Conservation (phyloP, 2,329 filamentous ascomycete species). For the Pseudocercospora vitis region DNA sequence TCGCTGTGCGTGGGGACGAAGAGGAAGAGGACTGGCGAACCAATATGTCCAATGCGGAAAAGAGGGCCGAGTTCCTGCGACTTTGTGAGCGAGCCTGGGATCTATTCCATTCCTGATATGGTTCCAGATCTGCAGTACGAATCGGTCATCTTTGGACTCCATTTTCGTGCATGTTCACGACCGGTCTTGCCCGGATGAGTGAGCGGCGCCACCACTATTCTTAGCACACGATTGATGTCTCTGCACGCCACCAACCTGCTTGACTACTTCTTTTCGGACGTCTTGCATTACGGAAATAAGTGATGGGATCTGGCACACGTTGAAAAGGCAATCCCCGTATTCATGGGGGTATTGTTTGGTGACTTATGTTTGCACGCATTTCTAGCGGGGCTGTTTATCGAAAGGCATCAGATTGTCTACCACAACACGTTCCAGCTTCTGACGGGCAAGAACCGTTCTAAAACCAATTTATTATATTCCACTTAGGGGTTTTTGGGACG, state of each 20-base stretch:
- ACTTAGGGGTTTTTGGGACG: too few relatives aligned
- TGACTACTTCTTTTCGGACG: too few relatives aligned
- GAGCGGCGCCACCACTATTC: slow-evolving; percentile 8
- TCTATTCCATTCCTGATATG: slow-evolving; percentile 78
- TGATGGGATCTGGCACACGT: too few relatives aligned
- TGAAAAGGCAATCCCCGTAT: too few relatives aligned
- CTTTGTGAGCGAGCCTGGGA: slow-evolving; percentile 93
- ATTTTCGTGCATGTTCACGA: slow-evolving; percentile 7
- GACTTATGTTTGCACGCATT: neutral
- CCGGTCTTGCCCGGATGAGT: neutral
- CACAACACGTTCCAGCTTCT: neutral
- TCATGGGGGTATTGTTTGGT: too few relatives aligned
- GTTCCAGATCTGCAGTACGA: neutral
- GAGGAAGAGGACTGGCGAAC: slow-evolving; percentile 58
- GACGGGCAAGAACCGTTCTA: too few relatives aligned
- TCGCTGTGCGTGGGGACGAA: slow-evolving; percentile 32
- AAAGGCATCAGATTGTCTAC: neutral
- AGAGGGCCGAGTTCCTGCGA: slow-evolving; percentile 88
- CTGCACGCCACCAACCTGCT: neutral
- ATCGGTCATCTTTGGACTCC: too few relatives aligned
- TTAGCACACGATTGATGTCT: slow-evolving; percentile 15
- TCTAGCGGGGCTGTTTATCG: neutral
- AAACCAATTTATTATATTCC: too few relatives aligned
- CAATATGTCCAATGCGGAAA: slow-evolving; percentile 78
- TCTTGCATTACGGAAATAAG: too few relatives aligned